Conservation (phyloP, 1,284 basidiomycete genomes). For the Heterobasidion occidentale region DNA sequence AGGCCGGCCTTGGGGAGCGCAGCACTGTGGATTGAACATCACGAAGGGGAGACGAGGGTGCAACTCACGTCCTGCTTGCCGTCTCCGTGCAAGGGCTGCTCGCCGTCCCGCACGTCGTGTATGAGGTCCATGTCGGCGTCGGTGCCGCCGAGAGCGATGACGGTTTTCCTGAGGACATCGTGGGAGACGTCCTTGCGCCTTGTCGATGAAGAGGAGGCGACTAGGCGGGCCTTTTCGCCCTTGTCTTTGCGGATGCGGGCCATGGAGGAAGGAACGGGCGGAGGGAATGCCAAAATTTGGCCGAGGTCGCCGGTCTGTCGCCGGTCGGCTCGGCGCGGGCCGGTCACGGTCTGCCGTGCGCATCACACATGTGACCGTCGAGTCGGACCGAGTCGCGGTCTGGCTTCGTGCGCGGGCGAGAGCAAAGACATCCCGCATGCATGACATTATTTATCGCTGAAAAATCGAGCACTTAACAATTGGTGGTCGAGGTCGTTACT, state of each 20-base stretch:
- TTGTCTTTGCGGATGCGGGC: conserved; percentile 5
- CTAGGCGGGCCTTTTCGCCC: neutral
- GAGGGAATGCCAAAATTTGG: too few species aligned
- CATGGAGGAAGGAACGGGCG: neutral
- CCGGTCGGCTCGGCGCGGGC: too few species aligned
- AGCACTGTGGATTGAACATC: neutral
- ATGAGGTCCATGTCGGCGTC: conserved; percentile 41
- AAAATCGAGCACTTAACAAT: too few species aligned
- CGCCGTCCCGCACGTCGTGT: conserved; percentile 30
- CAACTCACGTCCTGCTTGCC: conserved; percentile 18
- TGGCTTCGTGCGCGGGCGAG: too few species aligned
- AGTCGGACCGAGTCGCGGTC: too few species aligned
- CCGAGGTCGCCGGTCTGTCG: too few species aligned
- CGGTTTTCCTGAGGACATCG: conserved; percentile 11
- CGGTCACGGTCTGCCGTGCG: too few species aligned
- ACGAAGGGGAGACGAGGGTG: neutral
- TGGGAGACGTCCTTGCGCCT: neutral
- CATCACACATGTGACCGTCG: too few species aligned
- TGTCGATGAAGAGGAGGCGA: neutral
- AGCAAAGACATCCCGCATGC: too few species aligned
- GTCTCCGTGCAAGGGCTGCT: conserved; percentile 16
- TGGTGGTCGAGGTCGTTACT: too few species aligned
- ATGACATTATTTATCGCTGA: too few species aligned
- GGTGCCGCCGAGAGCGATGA: conserved; percentile 43
- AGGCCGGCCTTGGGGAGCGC: conserved; percentile 18